A percentile compares a stretch with the other conserved stretches of the same genome.
phyloP scores from a whole-genome alignment of 2,329 filamentous ascomycete genomes.

The Fonsecaea pugnacius region DNA sequence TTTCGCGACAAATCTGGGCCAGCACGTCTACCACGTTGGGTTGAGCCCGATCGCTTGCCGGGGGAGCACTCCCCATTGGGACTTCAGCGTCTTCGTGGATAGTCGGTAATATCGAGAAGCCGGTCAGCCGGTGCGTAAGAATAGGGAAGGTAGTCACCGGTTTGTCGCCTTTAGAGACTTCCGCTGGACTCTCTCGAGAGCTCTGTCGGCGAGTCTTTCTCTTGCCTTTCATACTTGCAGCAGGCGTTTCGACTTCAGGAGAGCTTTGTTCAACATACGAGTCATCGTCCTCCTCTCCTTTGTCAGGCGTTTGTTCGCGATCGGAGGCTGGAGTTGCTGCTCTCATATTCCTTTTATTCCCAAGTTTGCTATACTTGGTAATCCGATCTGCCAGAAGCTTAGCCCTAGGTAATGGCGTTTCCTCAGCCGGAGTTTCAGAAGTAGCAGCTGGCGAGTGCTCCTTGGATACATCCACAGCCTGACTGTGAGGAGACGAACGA shows the following conservation, averaged over 20 bases:
- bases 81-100: constrained; percentile 36
- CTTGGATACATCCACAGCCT: neutral
- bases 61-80: constrained; percentile 13
- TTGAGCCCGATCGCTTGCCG: constrained; percentile 44
- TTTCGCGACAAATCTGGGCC: constrained; percentile 56
- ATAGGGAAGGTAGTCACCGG: constrained; percentile 39
- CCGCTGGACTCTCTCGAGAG: constrained; percentile 10
- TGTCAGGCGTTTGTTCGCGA: constrained; percentile 20
- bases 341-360: neutral
- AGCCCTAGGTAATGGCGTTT: neutral
- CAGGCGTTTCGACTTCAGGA: constrained; percentile 31
- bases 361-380: constrained; percentile 20
- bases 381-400: constrained; percentile 9
- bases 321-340: constrained; percentile 31
- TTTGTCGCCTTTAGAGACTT: constrained; percentile 7
- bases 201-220: constrained; percentile 18
- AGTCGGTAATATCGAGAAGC: constrained; percentile 33
- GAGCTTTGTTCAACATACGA: constrained; percentile 32
- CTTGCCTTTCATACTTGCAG: constrained; percentile 21
- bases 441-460: constrained; percentile 1
- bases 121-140: constrained; percentile 40
- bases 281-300: constrained; percentile 32
- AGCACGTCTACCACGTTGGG: constrained; percentile 60
- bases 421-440: constrained; percentile 5
- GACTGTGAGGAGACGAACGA: constrained; percentile 20